These are phyloP conservation scores for Podila verticillata DNA, from an alignment of 192 early-diverging fungal species.

Conservation along the genomic window DNA sequence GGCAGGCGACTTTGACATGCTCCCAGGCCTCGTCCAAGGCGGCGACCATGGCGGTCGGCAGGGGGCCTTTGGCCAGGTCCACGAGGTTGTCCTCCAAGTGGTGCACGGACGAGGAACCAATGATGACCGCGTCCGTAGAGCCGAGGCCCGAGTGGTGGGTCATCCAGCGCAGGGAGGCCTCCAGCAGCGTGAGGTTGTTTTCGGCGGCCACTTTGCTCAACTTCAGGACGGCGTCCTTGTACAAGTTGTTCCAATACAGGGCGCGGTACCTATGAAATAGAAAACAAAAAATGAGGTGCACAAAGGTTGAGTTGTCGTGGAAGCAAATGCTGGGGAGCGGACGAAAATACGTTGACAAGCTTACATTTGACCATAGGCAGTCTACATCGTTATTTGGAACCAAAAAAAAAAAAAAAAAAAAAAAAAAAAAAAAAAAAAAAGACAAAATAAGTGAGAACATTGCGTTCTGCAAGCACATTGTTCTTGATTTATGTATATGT, in stretches of 20 bases:
- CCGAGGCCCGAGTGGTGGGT: conserved; percentile 49
- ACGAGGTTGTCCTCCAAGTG: conserved; percentile 56
- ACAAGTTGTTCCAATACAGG: conserved; percentile 57
- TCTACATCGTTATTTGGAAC: conserved; percentile 1
- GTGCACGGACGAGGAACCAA: conserved; percentile 50
- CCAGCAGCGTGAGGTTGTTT: conserved; percentile 42
- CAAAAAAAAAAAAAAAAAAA: background rate
- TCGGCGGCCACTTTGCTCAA: conserved; percentile 32
- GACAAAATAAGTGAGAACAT: background rate
- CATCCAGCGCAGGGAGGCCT: conserved; percentile 53
- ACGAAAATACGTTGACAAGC: background rate
- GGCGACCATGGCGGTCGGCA: conserved; percentile 59
- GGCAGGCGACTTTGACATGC: conserved; percentile 47
- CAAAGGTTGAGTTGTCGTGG: too few species aligned
- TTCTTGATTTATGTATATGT: too few species aligned
- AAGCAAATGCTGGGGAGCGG: background rate
- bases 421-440: background rate
- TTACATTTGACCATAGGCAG: conserved; percentile 27
- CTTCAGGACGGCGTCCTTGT: conserved; percentile 61
- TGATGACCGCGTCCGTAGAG: conserved; percentile 37
- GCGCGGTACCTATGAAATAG: conserved; percentile 41
- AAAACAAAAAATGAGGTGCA: background rate
- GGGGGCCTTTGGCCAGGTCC: conserved; percentile 59
- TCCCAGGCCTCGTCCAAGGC: conserved; percentile 68
- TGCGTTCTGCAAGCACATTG: background rate